Evolutionary conservation across 2,329 filamentous ascomycete genomes (phyloP).

Genomic region (Colletotrichum sansevieriae): DNA sequence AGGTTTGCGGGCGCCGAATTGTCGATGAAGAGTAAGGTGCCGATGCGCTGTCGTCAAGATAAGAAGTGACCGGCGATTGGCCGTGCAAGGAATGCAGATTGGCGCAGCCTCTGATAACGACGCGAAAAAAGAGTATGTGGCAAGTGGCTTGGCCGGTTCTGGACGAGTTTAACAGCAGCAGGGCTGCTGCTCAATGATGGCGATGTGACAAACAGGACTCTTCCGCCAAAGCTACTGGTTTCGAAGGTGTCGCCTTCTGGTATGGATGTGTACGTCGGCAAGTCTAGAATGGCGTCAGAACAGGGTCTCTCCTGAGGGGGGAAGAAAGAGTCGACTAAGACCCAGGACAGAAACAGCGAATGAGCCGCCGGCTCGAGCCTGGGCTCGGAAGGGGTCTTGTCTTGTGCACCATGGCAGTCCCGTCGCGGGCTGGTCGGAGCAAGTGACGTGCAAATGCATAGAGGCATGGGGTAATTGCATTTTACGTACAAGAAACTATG

Average conservation of each 20-base stretch:
- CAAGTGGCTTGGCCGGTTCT: conserved; percentile 19
- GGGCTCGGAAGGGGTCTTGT: conserved; percentile 4
- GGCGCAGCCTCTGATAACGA: conserved; percentile 33
- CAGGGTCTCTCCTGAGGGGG: conserved; percentile 19
- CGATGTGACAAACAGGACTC: not conserved
- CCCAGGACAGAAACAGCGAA: not conserved
- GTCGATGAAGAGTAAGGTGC: conserved; percentile 18
- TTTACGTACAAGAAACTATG: conserved; percentile 11
- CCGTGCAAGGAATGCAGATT: conserved; percentile 22
- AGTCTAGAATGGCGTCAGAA: conserved; percentile 16
- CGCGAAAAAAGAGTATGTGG: not conserved
- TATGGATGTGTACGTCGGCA: too few relatives aligned
- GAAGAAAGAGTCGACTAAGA: not conserved
- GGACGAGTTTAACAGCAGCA: not conserved
- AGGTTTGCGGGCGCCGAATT: conserved; percentile 20
- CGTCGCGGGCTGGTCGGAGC: conserved; percentile 4
- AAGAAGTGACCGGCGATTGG: conserved; percentile 30
- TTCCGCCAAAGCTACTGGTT: not conserved
- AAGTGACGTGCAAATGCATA: conserved; percentile 17
- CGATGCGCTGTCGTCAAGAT: conserved; percentile 37
- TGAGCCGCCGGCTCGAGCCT: not conserved
- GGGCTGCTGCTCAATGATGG: not conserved
- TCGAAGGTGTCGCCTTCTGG: too few relatives aligned
- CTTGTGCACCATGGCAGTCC: not conserved
- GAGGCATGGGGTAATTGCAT: conserved; percentile 4